phyloP scores from a whole-genome alignment of 495 filamentous ascomycete genomes.

The Poronia punctata region DNA sequence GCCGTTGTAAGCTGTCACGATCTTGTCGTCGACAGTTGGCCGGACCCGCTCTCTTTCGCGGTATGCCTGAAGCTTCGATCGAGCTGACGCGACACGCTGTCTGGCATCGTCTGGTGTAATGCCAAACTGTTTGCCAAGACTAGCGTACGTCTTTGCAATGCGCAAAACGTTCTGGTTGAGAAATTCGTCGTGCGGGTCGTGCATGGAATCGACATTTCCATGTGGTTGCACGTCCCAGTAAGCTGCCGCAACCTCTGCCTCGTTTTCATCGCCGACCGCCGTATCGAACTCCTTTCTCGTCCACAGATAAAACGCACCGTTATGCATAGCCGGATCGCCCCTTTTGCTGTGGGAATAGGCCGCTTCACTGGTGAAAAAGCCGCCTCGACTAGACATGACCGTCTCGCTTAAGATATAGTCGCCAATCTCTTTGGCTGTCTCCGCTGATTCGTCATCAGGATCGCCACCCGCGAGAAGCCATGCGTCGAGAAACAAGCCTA shows the following conservation, averaged over 20 bases:
- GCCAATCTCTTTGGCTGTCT: slow-evolving; percentile 74
- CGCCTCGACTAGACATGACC: slow-evolving; percentile 60
- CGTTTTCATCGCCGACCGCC: slow-evolving; percentile 55
- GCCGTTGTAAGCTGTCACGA: slow-evolving; percentile 83
- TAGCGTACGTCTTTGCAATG: slow-evolving; percentile 45
- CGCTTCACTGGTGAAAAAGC: slow-evolving; percentile 85
- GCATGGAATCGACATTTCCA: slow-evolving; percentile 77
- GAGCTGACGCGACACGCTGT: slow-evolving; percentile 59
- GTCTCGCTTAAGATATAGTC: slow-evolving; percentile 70
- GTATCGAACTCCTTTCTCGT: slow-evolving; percentile 79
- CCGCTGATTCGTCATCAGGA: slow-evolving; percentile 53
- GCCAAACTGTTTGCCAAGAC: slow-evolving; percentile 71
- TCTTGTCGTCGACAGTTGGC: slow-evolving; percentile 86
- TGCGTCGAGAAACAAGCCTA: slow-evolving; percentile 82
- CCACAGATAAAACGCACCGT: slow-evolving; percentile 96
- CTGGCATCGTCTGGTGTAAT: slow-evolving; percentile 67
- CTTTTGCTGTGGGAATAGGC: slow-evolving; percentile 76
- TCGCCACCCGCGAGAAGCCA: slow-evolving; percentile 65
- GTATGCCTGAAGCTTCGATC: slow-evolving; percentile 64
- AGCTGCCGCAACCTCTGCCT: slow-evolving; percentile 67
- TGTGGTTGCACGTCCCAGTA: slow-evolving; percentile 84
- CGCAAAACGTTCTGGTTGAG: slow-evolving; percentile 67
- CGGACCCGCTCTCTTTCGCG: slow-evolving; percentile 67
- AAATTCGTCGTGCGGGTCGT: slow-evolving; percentile 90
- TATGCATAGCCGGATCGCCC: slow-evolving; percentile 76